phyloP scores from a whole-genome alignment of 768 basidiomycete species.

The Suillus alpinus region DNA sequence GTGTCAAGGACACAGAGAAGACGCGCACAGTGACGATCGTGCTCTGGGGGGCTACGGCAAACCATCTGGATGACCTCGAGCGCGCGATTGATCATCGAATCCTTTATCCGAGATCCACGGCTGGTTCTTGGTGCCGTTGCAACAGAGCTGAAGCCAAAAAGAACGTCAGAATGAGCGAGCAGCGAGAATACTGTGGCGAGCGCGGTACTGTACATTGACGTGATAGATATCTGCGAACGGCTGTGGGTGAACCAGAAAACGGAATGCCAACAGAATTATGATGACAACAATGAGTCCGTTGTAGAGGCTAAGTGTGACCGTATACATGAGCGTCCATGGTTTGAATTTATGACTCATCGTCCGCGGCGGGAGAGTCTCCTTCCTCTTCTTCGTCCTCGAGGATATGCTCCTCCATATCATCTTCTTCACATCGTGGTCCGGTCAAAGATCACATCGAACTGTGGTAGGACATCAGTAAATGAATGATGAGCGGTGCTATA shows the following conservation, averaged over 20 bases:
- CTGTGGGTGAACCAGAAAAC: neutral
- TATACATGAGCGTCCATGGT: conserved; percentile 11
- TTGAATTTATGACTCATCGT: conserved; percentile 20
- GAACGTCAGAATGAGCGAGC: neutral
- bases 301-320: neutral
- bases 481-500: neutral
- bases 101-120: conserved; percentile 79
- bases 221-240: conserved; percentile 27
- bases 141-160: conserved; percentile 56
- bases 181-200: neutral
- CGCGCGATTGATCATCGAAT: conserved; percentile 94
- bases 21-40: conserved; percentile 93
- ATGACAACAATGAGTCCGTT: conserved; percentile 22
- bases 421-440: conserved; percentile 64
- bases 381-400: conserved; percentile 62
- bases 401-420: conserved; percentile 64
- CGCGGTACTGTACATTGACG: conserved; percentile 28
- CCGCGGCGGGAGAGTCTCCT: conserved; percentile 21
- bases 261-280: conserved; percentile 14
- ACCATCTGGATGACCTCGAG: conserved; percentile 93
- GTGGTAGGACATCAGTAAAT: neutral
- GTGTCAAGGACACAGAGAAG: conserved; percentile 62
- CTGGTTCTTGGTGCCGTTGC: conserved; percentile 95
- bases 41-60: conserved; percentile 90
- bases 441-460: conserved; percentile 74